phyloP scores from a whole-genome alignment of 1,284 basidiomycete species.

The Blastosporella zonata region DNA sequence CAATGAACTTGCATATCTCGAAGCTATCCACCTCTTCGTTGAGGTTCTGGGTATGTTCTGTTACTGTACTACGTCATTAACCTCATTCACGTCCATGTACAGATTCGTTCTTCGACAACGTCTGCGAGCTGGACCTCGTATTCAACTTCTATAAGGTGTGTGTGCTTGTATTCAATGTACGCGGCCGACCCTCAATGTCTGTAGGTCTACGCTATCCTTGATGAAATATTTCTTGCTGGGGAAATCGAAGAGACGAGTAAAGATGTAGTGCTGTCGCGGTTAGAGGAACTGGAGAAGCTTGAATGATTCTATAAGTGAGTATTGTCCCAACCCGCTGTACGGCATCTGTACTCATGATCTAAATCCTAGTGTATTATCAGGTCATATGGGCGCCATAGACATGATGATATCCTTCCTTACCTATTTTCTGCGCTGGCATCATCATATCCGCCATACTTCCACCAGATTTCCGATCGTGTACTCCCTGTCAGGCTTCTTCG shows the following conservation, averaged over 20 bases:
- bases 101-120: slow-evolving; percentile 98
- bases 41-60: slow-evolving; percentile 84
- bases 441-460: neutral
- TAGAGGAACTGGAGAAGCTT: slow-evolving; percentile 90
- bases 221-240: slow-evolving; percentile 98
- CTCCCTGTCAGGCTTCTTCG: neutral
- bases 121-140: slow-evolving; percentile 95
- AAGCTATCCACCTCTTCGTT: slow-evolving; percentile 97
- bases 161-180: slow-evolving; percentile 25
- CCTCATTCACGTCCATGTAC: slow-evolving; percentile 2
- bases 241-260: slow-evolving; percentile 99
- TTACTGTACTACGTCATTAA: slow-evolving; percentile 8
- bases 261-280: slow-evolving; percentile 85
- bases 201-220: slow-evolving; percentile 65
- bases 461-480: neutral
- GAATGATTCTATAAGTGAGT: slow-evolving; percentile 45
- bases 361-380: slow-evolving; percentile 1
- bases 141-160: slow-evolving; percentile 96
- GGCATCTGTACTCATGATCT: neutral
- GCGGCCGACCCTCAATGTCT: slow-evolving; percentile 1
- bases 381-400: neutral
- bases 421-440: neutral
- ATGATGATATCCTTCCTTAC: slow-evolving; percentile 13
- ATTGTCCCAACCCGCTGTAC: neutral
- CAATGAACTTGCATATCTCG: slow-evolving; percentile 95